These are phyloP conservation scores for Salix udensis DNA, from an alignment of 345 rosid genomes.

Conservation along the genomic window DNA sequence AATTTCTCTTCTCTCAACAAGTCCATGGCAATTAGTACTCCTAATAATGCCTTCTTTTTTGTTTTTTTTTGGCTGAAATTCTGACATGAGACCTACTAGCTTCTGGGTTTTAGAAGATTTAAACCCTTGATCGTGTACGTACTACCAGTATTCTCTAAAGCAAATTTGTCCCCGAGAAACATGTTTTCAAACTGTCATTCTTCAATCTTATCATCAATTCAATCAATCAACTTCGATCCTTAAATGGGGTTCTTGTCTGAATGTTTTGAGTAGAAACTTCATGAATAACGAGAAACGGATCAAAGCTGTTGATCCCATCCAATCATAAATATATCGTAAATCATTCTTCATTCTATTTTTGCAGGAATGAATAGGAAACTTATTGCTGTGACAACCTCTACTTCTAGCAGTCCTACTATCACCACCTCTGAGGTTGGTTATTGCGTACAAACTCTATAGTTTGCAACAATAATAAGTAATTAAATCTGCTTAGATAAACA, in stretches of 20 bases:
- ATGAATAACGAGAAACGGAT: not conserved
- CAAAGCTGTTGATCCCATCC: too few species aligned
- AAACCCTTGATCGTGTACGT: conserved; percentile 6
- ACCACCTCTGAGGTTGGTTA: conserved; percentile 30
- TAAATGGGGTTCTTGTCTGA: not conserved
- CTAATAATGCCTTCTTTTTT: not conserved
- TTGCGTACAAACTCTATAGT: not conserved
- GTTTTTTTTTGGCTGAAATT: not conserved
- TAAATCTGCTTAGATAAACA: too few species aligned
- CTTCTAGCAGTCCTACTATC: conserved; percentile 4
- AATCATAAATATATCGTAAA: not conserved
- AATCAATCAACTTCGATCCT: not conserved
- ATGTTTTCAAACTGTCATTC: not conserved
- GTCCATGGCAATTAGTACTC: not conserved
- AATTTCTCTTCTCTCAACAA: not conserved
- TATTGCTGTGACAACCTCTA: conserved; percentile 10
- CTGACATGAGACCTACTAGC: not conserved
- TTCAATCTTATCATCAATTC: not conserved
- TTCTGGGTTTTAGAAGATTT: conserved; percentile 4
- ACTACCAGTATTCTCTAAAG: not conserved
- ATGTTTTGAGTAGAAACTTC: not conserved
- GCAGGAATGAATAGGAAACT: conserved; percentile 33
- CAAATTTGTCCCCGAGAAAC: not conserved
- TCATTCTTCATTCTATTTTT: not conserved
- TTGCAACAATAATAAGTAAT: too few species aligned